Evolutionary conservation across 305 asterid genomes (phyloP).

Genomic region (Rubia tinctorum): DNA sequence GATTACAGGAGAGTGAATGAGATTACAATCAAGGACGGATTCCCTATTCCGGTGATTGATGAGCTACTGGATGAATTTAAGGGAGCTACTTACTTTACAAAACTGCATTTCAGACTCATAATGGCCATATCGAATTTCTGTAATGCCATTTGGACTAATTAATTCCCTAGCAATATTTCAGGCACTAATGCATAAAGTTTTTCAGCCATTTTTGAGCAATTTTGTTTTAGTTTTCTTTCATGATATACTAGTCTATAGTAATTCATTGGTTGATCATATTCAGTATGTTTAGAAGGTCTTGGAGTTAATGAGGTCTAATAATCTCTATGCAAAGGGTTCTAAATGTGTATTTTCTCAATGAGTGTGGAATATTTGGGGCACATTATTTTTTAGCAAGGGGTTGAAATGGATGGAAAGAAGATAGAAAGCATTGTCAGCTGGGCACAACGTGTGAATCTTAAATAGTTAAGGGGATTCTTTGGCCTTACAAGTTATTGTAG

Average conservation of each 20-base stretch:
- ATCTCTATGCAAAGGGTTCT: neutral
- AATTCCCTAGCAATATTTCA: neutral
- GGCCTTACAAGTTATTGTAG: neutral
- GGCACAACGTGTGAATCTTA: neutral
- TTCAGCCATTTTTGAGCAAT: neutral
- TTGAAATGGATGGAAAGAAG: neutral
- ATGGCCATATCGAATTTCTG: neutral
- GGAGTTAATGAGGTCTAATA: neutral
- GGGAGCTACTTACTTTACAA: neutral
- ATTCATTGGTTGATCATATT: neutral
- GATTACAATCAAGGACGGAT: neutral
- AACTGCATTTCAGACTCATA: neutral
- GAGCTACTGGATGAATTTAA: neutral
- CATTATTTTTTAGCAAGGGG: neutral
- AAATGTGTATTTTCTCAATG: neutral
- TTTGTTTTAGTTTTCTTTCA: neutral
- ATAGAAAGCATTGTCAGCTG: neutral
- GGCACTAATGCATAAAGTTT: neutral
- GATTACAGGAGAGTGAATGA: neutral
- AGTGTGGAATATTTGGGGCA: neutral
- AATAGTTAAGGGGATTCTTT: neutral
- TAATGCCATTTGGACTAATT: neutral
- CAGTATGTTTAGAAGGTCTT: neutral
- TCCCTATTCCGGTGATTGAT: neutral
- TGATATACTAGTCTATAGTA: neutral